Conservation (phyloP, 495 filamentous ascomycete species). For the Apiosordaria backusii region DNA sequence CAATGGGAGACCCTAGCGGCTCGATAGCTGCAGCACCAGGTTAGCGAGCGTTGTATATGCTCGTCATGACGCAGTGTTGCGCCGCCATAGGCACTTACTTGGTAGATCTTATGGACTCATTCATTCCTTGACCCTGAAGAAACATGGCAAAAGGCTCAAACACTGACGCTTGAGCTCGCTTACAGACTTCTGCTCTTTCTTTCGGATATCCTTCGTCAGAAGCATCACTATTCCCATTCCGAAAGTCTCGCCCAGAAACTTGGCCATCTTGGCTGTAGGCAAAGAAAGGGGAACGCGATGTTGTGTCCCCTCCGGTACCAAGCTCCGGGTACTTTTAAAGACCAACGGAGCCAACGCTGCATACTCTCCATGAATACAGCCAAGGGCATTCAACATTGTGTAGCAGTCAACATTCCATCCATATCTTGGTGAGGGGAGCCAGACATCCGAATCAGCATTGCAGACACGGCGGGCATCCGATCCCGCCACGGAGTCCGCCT, state of each 20-base stretch:
- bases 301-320: slow-evolving; percentile 20
- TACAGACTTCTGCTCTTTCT: neutral
- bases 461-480: neutral
- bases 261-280: neutral
- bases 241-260: neutral
- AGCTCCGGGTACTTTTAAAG: neutral
- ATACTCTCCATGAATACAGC: neutral
- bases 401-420: neutral
- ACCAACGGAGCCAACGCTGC: neutral
- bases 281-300: slow-evolving; percentile 9
- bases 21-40: neutral
- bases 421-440: neutral
- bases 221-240: neutral
- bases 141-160: neutral
- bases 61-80: neutral
- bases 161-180: neutral
- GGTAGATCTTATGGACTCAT: neutral
- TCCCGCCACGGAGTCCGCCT: neutral
- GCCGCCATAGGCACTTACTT: neutral
- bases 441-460: neutral
- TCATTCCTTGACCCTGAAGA: neutral
- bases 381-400: neutral
- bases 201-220: neutral
- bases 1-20: neutral
- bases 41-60: neutral